Evolutionary conservation across 768 basidiomycete species (phyloP), one percentile per base, ranked within the genome.

Genomic region (Phylloporus arenicola): DNA sequence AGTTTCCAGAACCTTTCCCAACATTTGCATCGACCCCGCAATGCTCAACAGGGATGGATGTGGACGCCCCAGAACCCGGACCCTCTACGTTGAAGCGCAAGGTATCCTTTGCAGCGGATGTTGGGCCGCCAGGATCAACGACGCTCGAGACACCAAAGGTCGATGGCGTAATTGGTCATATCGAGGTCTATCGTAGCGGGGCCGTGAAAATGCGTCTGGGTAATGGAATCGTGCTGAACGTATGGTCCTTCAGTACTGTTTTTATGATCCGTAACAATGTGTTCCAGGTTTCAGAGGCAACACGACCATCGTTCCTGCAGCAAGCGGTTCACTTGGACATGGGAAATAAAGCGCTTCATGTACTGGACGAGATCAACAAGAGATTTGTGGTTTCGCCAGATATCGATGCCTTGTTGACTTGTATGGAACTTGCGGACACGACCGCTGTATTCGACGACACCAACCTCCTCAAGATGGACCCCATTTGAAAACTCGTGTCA

Each of bases 1-100:
- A 94, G 63, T 95, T 95, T 60, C 93, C 93, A 0, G 65, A 74
- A 9, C 88, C 90, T 0, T 93, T 96, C 68, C 92, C 92, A 0
- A 76, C 72, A 5, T 93, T 93, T 68, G 51, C 72, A 2, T 70
- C 78, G 17, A 60, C 63, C 9, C 61, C 70, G 45, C 57, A 51
- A 9, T 50, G 58, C 20, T 38, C 60, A 16, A 69, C 65, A 9
- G 60, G 64, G 22, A 70, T 74, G 42, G 63, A 72, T 37, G 70
- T 68, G 14, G 70, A 74, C 47, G 57, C 19, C 14, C 45, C 57
- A 1, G 55, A 45, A 29, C 62, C 54, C 49, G 70, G 67, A 20
- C 58, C 58, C 31, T 48, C 65, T 48, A 43, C 57, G 53, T 24
- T 54, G 52, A 45, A 84, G 79, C 59, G 65, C 6, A 67, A 53